Evolutionary conservation across 495 filamentous ascomycete species (phyloP).

Genomic region (Annulohypoxylon moriforme): DNA sequence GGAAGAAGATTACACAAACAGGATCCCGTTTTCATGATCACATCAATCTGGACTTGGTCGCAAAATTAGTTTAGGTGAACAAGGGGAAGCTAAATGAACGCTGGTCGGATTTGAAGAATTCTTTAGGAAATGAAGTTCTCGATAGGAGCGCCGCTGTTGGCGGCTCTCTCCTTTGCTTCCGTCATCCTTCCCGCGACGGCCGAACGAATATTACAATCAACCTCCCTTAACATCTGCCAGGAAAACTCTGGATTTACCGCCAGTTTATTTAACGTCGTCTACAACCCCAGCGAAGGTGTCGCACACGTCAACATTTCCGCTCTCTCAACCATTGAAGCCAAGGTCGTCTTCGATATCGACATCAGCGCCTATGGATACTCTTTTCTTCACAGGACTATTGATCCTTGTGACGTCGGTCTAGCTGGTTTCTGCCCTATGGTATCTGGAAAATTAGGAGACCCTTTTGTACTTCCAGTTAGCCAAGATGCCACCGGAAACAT

Average conservation of each 20-base stretch:
- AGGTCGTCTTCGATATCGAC: slow-evolving; percentile 82
- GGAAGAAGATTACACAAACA: neutral
- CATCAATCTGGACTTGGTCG: slow-evolving; percentile 10
- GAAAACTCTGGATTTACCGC: slow-evolving; percentile 83
- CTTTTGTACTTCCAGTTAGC: slow-evolving; percentile 72
- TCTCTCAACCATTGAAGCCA: slow-evolving; percentile 84
- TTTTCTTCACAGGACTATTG: slow-evolving; percentile 68
- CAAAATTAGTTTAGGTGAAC: neutral
- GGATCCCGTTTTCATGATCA: slow-evolving; percentile 14
- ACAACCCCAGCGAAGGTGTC: slow-evolving; percentile 76
- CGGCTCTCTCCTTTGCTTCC: slow-evolving; percentile 46
- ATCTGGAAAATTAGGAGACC: slow-evolving; percentile 79
- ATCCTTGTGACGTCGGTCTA: slow-evolving; percentile 79
- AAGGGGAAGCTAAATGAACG: slow-evolving; percentile 6
- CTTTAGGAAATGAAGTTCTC: slow-evolving; percentile 31
- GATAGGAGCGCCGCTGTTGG: slow-evolving; percentile 26
- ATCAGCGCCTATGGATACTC: slow-evolving; percentile 86
- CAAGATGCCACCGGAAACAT: slow-evolving; percentile 67
- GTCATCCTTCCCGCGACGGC: slow-evolving; percentile 48
- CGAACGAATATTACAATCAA: slow-evolving; percentile 69
- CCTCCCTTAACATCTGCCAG: slow-evolving; percentile 81
- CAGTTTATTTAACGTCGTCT: slow-evolving; percentile 82
- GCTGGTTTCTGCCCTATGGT: slow-evolving; percentile 92
- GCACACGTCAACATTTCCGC: slow-evolving; percentile 81
- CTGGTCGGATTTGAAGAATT: slow-evolving; percentile 18